Conservation (phyloP, 2,329 filamentous ascomycete species). For the Penicillium sp. region DNA sequence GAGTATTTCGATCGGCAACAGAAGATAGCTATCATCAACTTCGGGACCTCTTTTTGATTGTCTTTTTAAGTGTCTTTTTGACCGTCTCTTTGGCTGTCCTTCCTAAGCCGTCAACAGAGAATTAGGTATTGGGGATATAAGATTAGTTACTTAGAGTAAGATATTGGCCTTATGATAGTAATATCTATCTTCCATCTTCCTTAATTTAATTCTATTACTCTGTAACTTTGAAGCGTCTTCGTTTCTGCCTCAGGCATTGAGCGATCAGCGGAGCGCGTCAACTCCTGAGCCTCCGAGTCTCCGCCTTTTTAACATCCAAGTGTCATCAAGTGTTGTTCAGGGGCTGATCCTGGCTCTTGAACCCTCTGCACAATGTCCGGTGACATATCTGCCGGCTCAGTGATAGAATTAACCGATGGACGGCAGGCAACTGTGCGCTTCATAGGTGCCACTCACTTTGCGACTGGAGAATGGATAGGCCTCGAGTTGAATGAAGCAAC, state of each 20-base stretch:
- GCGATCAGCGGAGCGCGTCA: constrained; percentile 16
- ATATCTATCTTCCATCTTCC: too few relatives aligned
- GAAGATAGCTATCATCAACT: too few relatives aligned
- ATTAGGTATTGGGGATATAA: too few relatives aligned
- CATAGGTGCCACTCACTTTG: constrained; percentile 76
- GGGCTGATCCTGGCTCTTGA: constrained; percentile 14
- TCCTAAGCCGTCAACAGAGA: too few relatives aligned
- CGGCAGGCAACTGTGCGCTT: constrained; percentile 78
- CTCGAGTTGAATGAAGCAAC: constrained; percentile 79
- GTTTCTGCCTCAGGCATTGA: constrained; percentile 20
- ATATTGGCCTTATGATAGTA: too few relatives aligned
- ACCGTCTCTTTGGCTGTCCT: too few relatives aligned
- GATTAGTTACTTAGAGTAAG: too few relatives aligned
- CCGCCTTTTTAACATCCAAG: constrained; percentile 7
- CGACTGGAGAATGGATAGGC: constrained; percentile 82
- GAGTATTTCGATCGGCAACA: too few relatives aligned
- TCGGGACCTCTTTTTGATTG: too few relatives aligned
- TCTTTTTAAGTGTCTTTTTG: too few relatives aligned
- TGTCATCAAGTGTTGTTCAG: constrained; percentile 10
- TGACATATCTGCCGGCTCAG: constrained; percentile 61
- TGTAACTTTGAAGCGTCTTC: too few relatives aligned
- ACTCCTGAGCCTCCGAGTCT: constrained; percentile 17
- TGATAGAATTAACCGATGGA: constrained; percentile 76
- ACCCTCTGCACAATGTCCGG: constrained; percentile 18
- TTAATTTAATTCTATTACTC: too few relatives aligned